phyloP scores from a whole-genome alignment of 495 filamentous ascomycete species.

The Trichoderma erinaceum region DNA sequence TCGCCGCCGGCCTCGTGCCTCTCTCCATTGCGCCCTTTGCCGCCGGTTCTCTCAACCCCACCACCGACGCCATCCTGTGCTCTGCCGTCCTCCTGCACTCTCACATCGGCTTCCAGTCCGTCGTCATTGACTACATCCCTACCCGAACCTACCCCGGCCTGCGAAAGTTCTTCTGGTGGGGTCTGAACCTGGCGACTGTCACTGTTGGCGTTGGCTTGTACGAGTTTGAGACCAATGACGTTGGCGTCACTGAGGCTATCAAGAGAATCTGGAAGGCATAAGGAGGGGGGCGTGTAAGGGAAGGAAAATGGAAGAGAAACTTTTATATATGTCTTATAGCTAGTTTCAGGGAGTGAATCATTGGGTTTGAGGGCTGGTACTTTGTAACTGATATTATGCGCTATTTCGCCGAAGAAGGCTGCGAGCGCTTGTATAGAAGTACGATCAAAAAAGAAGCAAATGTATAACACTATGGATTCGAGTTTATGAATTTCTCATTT shows the following conservation, averaged over 20 bases:
- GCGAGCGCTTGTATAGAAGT: constrained; percentile 12
- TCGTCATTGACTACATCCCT: constrained; percentile 90
- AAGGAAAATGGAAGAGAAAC: constrained; percentile 6
- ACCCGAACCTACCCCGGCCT: constrained; percentile 59
- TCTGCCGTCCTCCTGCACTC: constrained; percentile 81
- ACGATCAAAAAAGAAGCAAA: constrained; percentile 4
- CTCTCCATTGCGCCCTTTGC: constrained; percentile 88
- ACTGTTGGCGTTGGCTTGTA: constrained; percentile 84
- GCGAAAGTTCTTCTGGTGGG: constrained; percentile 61
- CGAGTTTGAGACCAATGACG: constrained; percentile 99
- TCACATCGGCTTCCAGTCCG: constrained; percentile 85
- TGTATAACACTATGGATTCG: background rate
- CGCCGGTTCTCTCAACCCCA: constrained; percentile 80
- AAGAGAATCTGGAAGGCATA: constrained; percentile 79
- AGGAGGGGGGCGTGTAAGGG: background rate
- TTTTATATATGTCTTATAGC: background rate
- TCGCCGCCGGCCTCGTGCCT: constrained; percentile 71
- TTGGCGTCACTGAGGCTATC: constrained; percentile 83
- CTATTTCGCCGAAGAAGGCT: background rate
- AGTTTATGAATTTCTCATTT: background rate
- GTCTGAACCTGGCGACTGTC: constrained; percentile 68
- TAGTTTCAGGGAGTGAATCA: background rate
- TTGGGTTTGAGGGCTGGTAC: background rate
- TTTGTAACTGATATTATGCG: constrained; percentile 13
- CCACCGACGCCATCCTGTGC: constrained; percentile 79